Conservation (phyloP, 768 basidiomycete genomes). For the Hericium erinaceus region DNA sequence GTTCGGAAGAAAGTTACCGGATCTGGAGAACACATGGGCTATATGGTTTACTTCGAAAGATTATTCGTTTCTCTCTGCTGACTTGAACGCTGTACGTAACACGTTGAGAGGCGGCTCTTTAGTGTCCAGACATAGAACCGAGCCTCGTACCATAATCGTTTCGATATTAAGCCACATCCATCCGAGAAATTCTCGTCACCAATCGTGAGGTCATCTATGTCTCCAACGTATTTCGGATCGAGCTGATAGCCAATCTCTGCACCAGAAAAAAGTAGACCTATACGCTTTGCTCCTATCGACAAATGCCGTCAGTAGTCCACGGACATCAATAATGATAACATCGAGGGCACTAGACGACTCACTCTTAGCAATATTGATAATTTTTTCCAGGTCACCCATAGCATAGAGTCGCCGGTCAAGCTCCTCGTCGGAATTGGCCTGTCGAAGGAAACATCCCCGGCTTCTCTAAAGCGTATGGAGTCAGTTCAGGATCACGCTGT, state of each 20-base stretch:
- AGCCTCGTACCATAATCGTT: slow-evolving; percentile 20
- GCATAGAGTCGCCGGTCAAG: slow-evolving; percentile 49
- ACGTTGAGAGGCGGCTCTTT: no score
- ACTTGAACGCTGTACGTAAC: slow-evolving; percentile 42
- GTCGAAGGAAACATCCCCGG: slow-evolving; percentile 53
- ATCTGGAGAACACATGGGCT: slow-evolving; percentile 58
- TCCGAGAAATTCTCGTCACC: slow-evolving; percentile 57
- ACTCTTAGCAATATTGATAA: slow-evolving; percentile 62
- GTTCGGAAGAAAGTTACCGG: slow-evolving; percentile 26
- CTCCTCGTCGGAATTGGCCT: slow-evolving; percentile 44
- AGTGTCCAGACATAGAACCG: no score
- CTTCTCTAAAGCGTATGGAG: slow-evolving; percentile 32
- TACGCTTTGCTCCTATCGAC: slow-evolving; percentile 52
- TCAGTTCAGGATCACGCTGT: neutral
- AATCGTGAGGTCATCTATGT: slow-evolving; percentile 50
- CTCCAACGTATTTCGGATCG: slow-evolving; percentile 37
- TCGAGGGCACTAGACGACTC: slow-evolving; percentile 9
- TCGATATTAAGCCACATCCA: slow-evolving; percentile 59
- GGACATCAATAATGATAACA: no score
- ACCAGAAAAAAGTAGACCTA: slow-evolving; percentile 57
- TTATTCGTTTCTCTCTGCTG: slow-evolving; percentile 43
- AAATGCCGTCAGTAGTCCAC: neutral
- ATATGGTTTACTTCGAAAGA: slow-evolving; percentile 46
- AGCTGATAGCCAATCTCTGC: slow-evolving; percentile 50
- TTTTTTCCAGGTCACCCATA: slow-evolving; percentile 48